A percentile compares a stretch with the other conserved stretches of the same genome.
Conservation (phyloP, 2,329 filamentous ascomycete species). For the Apiospora saccharicola region DNA sequence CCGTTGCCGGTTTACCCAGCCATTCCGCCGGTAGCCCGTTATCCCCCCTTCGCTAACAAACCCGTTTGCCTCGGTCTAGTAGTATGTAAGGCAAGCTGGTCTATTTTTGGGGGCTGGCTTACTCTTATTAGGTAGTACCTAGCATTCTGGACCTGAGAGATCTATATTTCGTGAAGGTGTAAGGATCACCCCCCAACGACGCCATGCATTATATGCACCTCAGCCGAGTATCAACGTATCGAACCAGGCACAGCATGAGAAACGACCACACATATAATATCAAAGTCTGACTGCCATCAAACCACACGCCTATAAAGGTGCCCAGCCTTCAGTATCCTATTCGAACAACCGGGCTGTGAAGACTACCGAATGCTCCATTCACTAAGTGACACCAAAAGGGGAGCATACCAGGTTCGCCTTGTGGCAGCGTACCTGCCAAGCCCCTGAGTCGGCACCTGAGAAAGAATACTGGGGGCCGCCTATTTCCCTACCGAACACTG, state of each 20-base stretch:
- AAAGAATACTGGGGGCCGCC: not conserved
- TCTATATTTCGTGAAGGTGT: not conserved
- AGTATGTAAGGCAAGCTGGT: not conserved
- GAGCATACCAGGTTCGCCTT: not conserved
- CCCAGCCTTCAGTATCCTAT: not conserved
- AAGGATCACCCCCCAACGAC: not conserved
- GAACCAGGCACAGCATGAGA: not conserved
- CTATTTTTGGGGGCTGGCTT: not conserved
- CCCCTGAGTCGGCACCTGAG: constrained; percentile 1
- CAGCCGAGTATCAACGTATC: not conserved
- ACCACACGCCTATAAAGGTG: not conserved
- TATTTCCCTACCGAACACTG: not conserved
- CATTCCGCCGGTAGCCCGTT: not conserved
- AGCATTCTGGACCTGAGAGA: not conserved
- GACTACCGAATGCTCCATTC: not conserved
- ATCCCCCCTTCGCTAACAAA: not conserved
- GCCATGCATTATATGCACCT: not conserved
- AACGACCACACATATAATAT: not conserved
- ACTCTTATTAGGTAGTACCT: not conserved
- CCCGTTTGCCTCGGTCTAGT: not conserved
- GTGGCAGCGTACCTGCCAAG: constrained; percentile 6
- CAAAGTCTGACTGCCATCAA: not conserved
- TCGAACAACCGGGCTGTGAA: not conserved
- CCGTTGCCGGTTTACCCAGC: not conserved
- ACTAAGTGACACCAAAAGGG: not conserved